Conservation (phyloP, 2,329 filamentous ascomycete species). For the Drechslera avenae region DNA sequence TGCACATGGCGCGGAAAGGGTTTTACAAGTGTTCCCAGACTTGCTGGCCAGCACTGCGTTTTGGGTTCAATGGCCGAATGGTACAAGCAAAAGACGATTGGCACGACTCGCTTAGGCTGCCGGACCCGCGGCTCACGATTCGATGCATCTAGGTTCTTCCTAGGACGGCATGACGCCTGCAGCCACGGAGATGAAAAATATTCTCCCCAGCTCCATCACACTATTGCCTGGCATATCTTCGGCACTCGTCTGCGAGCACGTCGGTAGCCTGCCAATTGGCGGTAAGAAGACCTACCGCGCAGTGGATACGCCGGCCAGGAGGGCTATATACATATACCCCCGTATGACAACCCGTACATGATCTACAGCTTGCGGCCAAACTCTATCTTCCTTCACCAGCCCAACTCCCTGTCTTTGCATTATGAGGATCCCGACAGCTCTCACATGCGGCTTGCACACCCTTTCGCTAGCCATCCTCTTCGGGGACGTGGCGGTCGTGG, state of each 20-base stretch:
- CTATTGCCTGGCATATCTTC: conserved; percentile 14
- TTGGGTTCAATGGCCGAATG: not conserved
- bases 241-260: conserved; percentile 1
- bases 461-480: conserved; percentile 12
- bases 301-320: conserved; percentile 3
- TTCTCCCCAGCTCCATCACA: conserved; percentile 3
- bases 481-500: conserved; percentile 6
- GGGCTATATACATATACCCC: conserved; percentile 17
- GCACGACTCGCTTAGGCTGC: conserved; percentile 5
- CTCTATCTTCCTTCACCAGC: conserved; percentile 6
- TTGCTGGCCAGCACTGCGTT: not conserved
- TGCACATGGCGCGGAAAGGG: not conserved
- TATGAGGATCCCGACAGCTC: conserved; percentile 15
- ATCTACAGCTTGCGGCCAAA: conserved; percentile 14
- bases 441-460: conserved; percentile 9
- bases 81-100: not conserved
- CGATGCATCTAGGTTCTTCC: not conserved
- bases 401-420: conserved; percentile 4
- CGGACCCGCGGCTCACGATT: conserved; percentile 3
- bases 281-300: conserved; percentile 6
- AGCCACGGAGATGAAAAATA: conserved; percentile 18
- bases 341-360: conserved; percentile 6
- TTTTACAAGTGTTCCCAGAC: not conserved
- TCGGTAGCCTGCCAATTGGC: conserved; percentile 7
- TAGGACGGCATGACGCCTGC: conserved; percentile 1